Evolutionary conservation across 768 basidiomycete species (phyloP).

Genomic region (Kondoa malvinella): DNA sequence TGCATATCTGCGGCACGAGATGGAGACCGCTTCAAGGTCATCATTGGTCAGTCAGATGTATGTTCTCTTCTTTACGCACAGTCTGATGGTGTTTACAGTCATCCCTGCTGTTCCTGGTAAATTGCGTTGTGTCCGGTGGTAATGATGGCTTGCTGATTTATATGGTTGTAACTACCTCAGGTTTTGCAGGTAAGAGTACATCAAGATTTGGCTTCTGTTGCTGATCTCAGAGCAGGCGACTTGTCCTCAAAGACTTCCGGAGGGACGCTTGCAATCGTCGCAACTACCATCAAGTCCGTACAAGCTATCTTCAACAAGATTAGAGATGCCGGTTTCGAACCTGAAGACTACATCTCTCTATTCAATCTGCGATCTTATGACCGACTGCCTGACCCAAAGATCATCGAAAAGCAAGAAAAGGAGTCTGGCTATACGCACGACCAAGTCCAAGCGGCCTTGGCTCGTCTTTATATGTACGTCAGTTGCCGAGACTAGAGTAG

Average conservation of each 20-base stretch:
- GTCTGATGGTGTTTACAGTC: too few relatives aligned
- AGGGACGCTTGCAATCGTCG: constrained; percentile 25
- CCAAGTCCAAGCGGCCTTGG: constrained; percentile 68
- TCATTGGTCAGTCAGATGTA: constrained; percentile 46
- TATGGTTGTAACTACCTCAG: too few relatives aligned
- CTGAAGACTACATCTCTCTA: constrained; percentile 61
- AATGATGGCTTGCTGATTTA: too few relatives aligned
- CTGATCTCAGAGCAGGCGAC: background rate
- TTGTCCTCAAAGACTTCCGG: constrained; percentile 16
- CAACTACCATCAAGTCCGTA: constrained; percentile 35
- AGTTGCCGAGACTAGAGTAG: background rate
- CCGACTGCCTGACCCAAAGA: constrained; percentile 23
- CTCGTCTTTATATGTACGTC: constrained; percentile 21
- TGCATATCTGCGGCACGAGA: constrained; percentile 61
- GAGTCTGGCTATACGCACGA: constrained; percentile 62
- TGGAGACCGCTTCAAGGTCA: constrained; percentile 60
- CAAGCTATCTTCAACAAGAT: constrained; percentile 21
- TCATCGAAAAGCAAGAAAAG: constrained; percentile 55
- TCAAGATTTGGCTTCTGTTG: too few relatives aligned
- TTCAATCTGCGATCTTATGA: constrained; percentile 87
- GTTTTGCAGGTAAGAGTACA: too few relatives aligned
- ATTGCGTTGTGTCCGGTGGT: too few relatives aligned
- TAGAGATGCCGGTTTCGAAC: constrained; percentile 18
- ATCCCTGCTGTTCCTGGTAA: background rate
- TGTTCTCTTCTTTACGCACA: too few relatives aligned